These are phyloP conservation scores for Gastrodia elata DNA, from an alignment of 106 monocot species.

Conservation along the genomic window DNA sequence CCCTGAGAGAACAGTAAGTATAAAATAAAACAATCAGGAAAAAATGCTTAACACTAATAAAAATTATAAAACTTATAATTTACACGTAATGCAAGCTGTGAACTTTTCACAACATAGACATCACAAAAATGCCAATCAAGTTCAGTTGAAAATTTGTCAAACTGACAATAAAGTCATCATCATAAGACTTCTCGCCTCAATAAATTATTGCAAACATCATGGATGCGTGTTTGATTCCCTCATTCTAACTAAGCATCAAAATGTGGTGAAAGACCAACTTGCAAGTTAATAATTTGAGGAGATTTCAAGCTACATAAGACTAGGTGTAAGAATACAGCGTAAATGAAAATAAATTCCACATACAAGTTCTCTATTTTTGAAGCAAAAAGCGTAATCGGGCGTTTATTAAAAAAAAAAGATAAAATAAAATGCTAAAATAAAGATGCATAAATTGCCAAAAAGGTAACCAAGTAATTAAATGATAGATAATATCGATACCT, in stretches of 20 bases:
- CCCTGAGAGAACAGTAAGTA: constrained; percentile 4
- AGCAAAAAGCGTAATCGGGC: no score
- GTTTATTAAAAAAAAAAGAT: no score
- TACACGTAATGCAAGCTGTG: background rate
- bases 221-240: background rate
- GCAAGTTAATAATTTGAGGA: background rate
- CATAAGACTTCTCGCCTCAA: no score
- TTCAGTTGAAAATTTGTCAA: background rate
- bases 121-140: background rate
- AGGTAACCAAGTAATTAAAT: background rate
- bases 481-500: constrained; percentile 5
- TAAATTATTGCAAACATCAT: no score
- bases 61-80: background rate
- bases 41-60: background rate
- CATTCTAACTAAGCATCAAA: background rate
- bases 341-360: no score
- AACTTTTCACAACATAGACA: background rate
- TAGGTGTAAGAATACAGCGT: no score
- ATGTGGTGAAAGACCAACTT: background rate
- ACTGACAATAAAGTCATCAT: background rate
- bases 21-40: background rate
- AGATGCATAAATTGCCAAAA: no score
- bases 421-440: no score
- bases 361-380: no score
- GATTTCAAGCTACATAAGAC: background rate